phyloP scores from a whole-genome alignment of 116 monocot genomes.

The Zostera marina region DNA sequence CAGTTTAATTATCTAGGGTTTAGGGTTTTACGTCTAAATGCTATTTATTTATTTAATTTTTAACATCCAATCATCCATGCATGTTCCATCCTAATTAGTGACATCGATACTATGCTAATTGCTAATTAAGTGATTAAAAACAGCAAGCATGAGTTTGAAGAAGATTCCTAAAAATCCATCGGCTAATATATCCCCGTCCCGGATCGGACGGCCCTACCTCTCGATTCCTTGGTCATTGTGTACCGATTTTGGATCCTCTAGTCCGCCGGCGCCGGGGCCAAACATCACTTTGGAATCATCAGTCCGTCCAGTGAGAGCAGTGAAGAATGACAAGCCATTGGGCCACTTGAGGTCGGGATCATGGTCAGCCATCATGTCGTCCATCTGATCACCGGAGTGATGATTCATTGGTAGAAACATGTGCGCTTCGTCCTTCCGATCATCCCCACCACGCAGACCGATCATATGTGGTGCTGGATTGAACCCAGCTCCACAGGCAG shows the following conservation, averaged over 20 bases:
- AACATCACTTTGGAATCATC: conserved; percentile 42
- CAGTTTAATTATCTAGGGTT: no score
- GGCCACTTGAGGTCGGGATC: conserved; percentile 48
- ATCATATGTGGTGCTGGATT: conserved; percentile 5
- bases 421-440: conserved; percentile 14
- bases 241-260: conserved; percentile 2
- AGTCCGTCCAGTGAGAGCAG: conserved; percentile 23
- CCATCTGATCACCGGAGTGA: conserved; percentile 13
- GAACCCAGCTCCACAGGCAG: conserved; percentile 1
- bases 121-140: no score
- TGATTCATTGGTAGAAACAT: conserved; percentile 11
- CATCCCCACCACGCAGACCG: not conserved
- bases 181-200: not conserved
- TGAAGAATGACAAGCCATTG: conserved; percentile 43
- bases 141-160: not conserved
- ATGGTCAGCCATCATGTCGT: conserved; percentile 22
- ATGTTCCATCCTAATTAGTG: no score
- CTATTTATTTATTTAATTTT: no score
- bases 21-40: no score
- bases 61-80: no score
- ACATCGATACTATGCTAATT: no score
- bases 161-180: not conserved
- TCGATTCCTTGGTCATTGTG: not conserved
- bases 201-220: no score
- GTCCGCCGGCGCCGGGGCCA: conserved; percentile 4